These are phyloP conservation scores for Flaveria bidentis DNA, from an alignment of 129 eudicot genomes.

Conservation along the genomic window DNA sequence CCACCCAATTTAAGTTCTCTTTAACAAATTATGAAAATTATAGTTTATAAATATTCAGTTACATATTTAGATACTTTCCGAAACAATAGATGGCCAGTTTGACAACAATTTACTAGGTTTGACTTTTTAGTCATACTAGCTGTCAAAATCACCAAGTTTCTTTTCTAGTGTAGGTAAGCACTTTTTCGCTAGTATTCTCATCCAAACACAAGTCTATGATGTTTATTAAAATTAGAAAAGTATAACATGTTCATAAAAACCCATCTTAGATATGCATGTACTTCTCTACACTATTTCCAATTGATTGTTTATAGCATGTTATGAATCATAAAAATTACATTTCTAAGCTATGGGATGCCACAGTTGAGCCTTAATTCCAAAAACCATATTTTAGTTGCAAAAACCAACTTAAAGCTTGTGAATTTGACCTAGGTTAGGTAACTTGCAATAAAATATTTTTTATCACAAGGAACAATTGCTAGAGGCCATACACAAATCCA, in stretches of 20 bases:
- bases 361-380: no score
- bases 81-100: neutral
- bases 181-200: neutral
- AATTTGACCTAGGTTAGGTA: neutral
- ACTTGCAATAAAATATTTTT: neutral
- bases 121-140: slow-evolving; percentile 2
- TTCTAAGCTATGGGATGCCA: neutral
- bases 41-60: neutral
- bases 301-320: neutral
- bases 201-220: neutral
- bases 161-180: neutral
- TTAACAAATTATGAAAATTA: neutral
- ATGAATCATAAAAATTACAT: neutral
- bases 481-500: neutral
- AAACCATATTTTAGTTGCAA: no score
- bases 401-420: no score
- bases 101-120: neutral
- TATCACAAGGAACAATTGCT: neutral
- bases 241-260: neutral
- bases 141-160: neutral
- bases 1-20: neutral
- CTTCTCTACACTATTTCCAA: neutral
- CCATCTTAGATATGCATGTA: neutral
- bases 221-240: neutral
- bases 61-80: neutral